Conservation (phyloP, 495 filamentous ascomycete genomes). For the Tuber aestivum region DNA sequence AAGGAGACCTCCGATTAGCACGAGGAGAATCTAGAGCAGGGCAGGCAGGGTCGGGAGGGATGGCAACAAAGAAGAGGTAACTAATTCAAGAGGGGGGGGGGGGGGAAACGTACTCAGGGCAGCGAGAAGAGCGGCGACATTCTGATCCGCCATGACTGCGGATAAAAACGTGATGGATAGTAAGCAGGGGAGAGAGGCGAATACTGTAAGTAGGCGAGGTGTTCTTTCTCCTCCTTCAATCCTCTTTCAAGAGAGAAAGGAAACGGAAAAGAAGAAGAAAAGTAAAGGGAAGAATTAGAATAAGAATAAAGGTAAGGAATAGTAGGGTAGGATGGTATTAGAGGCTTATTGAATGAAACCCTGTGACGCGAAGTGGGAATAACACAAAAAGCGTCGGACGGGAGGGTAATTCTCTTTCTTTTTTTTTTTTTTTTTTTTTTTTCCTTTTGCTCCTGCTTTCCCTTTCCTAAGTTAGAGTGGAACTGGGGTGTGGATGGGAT, state of each 20-base stretch:
- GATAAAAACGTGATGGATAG: slow-evolving; percentile 8
- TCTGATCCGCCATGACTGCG: slow-evolving; percentile 40
- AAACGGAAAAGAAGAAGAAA: slow-evolving; percentile 19
- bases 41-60: neutral
- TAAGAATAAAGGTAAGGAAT: slow-evolving; percentile 7
- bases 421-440: neutral
- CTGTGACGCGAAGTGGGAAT: neutral
- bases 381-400: neutral
- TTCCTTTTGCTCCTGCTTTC: neutral
- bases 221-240: neutral
- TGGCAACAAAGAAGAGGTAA: neutral
- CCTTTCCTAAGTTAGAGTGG: neutral
- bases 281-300: neutral
- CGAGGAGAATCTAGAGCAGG: slow-evolving; percentile 11
- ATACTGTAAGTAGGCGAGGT: slow-evolving; percentile 7
- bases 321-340: slow-evolving; percentile 4
- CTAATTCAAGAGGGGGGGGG: neutral
- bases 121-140: slow-evolving; percentile 41
- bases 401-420: neutral
- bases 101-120: slow-evolving; percentile 41
- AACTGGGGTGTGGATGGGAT: neutral
- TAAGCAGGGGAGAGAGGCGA: neutral
- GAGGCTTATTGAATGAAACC: neutral
- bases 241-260: neutral
- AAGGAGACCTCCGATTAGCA: slow-evolving; percentile 21